These are phyloP conservation scores for Calonectria pauciramosa DNA, from an alignment of 2,329 filamentous ascomycete species.

Conservation along the genomic window DNA sequence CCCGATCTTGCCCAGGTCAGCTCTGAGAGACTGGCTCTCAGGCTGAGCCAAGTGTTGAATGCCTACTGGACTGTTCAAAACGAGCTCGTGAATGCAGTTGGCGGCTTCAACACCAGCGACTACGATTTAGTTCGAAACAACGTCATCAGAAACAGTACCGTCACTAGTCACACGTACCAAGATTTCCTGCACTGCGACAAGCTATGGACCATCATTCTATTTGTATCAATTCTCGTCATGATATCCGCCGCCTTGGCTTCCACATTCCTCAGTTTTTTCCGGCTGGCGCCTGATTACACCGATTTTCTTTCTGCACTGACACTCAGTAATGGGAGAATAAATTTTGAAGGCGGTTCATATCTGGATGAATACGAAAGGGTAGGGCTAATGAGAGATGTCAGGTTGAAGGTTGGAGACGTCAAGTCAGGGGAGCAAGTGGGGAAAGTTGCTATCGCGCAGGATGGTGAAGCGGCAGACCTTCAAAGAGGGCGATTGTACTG, in stretches of 20 bases:
- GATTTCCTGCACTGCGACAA: neutral
- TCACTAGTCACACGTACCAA: neutral
- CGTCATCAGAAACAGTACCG: neutral
- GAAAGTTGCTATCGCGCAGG: neutral
- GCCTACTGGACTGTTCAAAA: neutral
- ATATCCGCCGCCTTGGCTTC: neutral
- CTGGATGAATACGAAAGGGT: neutral
- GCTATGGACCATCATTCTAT: neutral
- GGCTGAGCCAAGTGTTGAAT: neutral
- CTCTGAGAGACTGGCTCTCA: neutral
- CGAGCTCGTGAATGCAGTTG: neutral
- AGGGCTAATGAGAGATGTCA: neutral
- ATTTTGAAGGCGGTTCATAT: neutral
- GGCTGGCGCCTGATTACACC: neutral
- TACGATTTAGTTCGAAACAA: rapidly evolving
- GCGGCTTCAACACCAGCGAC: neutral
- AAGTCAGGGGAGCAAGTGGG: neutral
- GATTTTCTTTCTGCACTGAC: neutral
- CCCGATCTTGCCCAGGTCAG: neutral
- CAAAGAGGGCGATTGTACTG: neutral
- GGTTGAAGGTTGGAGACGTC: neutral
- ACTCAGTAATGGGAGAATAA: neutral
- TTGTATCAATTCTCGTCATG: neutral
- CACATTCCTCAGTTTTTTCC: neutral
- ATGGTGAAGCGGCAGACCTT: neutral